Evolutionary conservation across 2,329 filamentous ascomycete genomes (phyloP).

Genomic region (Pyrenochaeta sp.): DNA sequence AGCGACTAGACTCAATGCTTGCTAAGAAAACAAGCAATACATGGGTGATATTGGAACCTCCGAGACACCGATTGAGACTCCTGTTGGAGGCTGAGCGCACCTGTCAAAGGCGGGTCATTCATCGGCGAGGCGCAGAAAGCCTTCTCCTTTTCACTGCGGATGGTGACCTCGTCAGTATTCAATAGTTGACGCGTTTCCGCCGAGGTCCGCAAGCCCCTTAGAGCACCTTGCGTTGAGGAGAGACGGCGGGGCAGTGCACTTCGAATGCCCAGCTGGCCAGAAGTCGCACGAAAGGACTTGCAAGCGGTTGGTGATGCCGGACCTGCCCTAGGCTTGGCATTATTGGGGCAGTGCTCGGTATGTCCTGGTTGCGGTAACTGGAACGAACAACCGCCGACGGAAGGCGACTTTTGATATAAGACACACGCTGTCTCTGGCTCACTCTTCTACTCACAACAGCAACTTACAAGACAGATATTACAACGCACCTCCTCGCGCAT

Average conservation of each 20-base stretch:
- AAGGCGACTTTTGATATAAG: slow-evolving; percentile 36
- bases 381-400: slow-evolving; percentile 19
- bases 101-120: slow-evolving; percentile 12
- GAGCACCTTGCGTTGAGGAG: slow-evolving; percentile 29
- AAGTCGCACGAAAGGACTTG: slow-evolving; percentile 23
- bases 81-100: slow-evolving; percentile 35
- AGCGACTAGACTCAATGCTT: slow-evolving; percentile 12
- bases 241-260: slow-evolving; percentile 39
- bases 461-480: slow-evolving; percentile 11
- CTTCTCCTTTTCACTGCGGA: slow-evolving; percentile 22
- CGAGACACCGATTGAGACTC: slow-evolving; percentile 16
- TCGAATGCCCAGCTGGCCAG: slow-evolving; percentile 24
- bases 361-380: slow-evolving; percentile 31
- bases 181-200: slow-evolving; percentile 29
- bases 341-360: slow-evolving; percentile 22
- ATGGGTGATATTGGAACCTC: slow-evolving; percentile 5
- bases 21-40: background rate
- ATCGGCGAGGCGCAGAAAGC: slow-evolving; percentile 17
- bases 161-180: slow-evolving; percentile 14
- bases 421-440: slow-evolving; percentile 19
- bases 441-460: slow-evolving; percentile 21
- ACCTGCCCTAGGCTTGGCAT: slow-evolving; percentile 22
- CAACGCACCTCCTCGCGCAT: slow-evolving; percentile 11
- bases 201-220: slow-evolving; percentile 24
- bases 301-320: slow-evolving; percentile 22